Conservation (phyloP, 805 yeast species). For the Lipomyces kockii region DNA sequence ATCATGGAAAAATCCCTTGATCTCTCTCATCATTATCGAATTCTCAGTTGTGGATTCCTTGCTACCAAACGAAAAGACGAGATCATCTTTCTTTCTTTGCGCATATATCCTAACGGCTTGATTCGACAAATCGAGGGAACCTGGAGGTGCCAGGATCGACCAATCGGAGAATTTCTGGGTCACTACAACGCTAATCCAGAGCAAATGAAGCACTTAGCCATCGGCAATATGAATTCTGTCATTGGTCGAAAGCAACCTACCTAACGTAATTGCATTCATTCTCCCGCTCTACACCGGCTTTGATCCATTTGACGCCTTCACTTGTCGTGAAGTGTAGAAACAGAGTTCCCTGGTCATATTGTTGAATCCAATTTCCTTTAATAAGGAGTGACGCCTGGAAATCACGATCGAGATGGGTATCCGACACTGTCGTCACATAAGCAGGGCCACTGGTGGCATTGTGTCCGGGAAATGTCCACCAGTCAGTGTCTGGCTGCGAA, state of each 20-base stretch:
- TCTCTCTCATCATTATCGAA: neutral
- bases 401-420: neutral
- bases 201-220: neutral
- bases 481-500: constrained; percentile 1
- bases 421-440: constrained; percentile 6
- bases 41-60: constrained; percentile 2
- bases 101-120: constrained; percentile 1
- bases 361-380: neutral
- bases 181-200: constrained; percentile 1
- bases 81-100: constrained; percentile 4
- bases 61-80: neutral
- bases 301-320: constrained; percentile 5
- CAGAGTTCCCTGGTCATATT: constrained; percentile 5
- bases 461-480: constrained; percentile 1
- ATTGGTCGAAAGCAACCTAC: neutral
- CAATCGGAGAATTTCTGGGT: constrained; percentile 1
- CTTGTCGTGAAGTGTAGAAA: neutral
- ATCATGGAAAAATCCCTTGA: constrained; percentile 8
- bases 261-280: constrained; percentile 4
- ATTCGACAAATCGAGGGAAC: neutral
- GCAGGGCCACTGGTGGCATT: constrained; percentile 2
- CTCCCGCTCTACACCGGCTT: constrained; percentile 8
- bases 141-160: constrained; percentile 3
- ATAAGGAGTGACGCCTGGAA: constrained; percentile 2
- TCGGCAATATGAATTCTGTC: neutral